A percentile compares a stretch with the other conserved stretches of the same genome.
phyloP scores from a whole-genome alignment of 164 flowering plant genomes.

The Tetrastigma voinierianum region DNA sequence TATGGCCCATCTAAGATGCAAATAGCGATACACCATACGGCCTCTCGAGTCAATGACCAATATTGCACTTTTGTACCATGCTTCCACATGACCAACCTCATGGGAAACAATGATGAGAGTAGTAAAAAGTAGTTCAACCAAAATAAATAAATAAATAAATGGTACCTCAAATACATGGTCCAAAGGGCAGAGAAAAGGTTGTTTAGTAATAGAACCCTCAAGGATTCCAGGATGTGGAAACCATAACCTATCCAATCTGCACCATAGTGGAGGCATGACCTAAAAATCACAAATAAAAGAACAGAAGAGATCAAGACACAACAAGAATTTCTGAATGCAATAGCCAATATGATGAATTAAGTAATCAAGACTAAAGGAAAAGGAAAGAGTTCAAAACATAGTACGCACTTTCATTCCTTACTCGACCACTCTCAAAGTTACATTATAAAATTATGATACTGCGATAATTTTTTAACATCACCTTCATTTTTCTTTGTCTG shows the following conservation, averaged over 20 bases:
- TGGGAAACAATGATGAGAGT: neutral
- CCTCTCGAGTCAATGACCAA: too few species aligned
- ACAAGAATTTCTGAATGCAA: neutral
- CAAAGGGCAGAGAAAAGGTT: constrained; percentile 93
- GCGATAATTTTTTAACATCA: too few species aligned
- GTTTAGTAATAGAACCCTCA: constrained; percentile 81
- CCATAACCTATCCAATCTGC: constrained; percentile 98
- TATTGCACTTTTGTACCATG: too few species aligned
- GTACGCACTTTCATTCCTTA: too few species aligned
- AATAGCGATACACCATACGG: too few species aligned
- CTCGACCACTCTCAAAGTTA: too few species aligned
- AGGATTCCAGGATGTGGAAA: constrained; percentile 90
- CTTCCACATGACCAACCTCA: too few species aligned
- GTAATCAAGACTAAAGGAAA: too few species aligned
- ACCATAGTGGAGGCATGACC: constrained; percentile 99
- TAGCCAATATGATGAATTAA: neutral
- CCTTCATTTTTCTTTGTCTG: too few species aligned
- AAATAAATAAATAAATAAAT: neutral
- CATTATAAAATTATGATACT: too few species aligned
- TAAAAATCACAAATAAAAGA: constrained; percentile 35
- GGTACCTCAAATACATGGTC: constrained; percentile 99
- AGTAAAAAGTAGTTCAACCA: neutral
- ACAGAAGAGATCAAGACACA: constrained; percentile 18
- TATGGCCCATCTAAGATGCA: too few species aligned
- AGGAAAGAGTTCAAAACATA: too few species aligned